Percentiles rank a stretch among this genome's conserved stretches.
These are phyloP conservation scores for Fragilaria radians DNA, from an alignment of 108 stramenopile genomes.

Conservation along the genomic window DNA sequence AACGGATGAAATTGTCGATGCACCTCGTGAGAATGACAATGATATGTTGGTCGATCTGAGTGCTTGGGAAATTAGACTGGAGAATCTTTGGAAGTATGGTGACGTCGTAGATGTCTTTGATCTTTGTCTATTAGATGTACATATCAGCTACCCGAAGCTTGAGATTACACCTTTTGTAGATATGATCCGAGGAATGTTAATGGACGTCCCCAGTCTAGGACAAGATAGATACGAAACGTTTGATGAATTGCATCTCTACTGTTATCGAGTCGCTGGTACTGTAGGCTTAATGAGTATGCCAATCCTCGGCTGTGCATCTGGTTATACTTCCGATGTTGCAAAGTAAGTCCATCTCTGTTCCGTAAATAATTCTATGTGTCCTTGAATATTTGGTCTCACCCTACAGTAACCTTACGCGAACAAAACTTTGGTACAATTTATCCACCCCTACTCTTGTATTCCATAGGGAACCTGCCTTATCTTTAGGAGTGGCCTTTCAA, in stretches of 20 bases:
- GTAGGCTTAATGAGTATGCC: constrained; percentile 96
- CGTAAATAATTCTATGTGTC: no score
- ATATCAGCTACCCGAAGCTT: constrained; percentile 79
- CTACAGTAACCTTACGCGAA: no score
- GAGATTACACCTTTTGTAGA: constrained; percentile 88
- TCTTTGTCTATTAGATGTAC: constrained; percentile 82
- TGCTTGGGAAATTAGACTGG: constrained; percentile 80
- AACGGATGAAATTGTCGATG: constrained; percentile 97
- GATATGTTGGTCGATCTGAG: constrained; percentile 76
- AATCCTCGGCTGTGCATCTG: constrained; percentile 83
- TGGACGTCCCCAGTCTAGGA: constrained; percentile 92
- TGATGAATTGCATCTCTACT: constrained; percentile 94
- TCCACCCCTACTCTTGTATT: constrained; percentile 4
- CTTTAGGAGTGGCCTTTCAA: constrained; percentile 97
- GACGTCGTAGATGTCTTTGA: constrained; percentile 90
- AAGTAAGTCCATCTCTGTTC: constrained; percentile 50
- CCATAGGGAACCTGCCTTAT: constrained; percentile 85
- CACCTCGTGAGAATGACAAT: constrained; percentile 66
- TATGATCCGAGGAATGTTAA: constrained; percentile 96
- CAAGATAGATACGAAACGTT: constrained; percentile 90
- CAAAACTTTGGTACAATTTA: no score
- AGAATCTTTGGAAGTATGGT: constrained; percentile 69
- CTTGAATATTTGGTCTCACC: no score
- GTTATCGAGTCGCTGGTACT: constrained; percentile 96
- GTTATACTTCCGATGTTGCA: constrained; percentile 72